Conservation (phyloP, 345 rosid species). For the Trapa bicornis region DNA sequence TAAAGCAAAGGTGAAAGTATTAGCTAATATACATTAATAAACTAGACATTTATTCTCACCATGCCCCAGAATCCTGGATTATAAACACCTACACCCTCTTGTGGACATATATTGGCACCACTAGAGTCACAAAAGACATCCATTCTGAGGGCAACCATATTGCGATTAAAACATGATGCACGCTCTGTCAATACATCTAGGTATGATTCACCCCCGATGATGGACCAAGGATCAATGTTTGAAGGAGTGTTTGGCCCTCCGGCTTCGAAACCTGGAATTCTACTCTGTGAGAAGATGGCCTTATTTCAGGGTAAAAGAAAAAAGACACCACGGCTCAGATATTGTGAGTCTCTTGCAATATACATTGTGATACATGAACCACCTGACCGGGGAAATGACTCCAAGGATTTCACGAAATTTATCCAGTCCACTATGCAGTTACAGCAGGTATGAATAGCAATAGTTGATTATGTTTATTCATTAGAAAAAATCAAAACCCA, state of each 20-base stretch:
- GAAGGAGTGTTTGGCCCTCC: slow-evolving; percentile 85
- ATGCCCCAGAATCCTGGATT: slow-evolving; percentile 99
- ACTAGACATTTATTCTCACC: slow-evolving; percentile 34
- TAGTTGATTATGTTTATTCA: too few species aligned
- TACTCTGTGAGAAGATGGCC: not conserved
- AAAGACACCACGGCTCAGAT: not conserved
- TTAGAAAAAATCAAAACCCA: too few species aligned
- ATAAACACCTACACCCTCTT: slow-evolving; percentile 78
- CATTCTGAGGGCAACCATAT: slow-evolving; percentile 74
- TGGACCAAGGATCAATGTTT: slow-evolving; percentile 82
- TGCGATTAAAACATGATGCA: slow-evolving; percentile 75
- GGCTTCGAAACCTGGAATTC: slow-evolving; percentile 78
- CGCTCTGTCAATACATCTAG: slow-evolving; percentile 71
- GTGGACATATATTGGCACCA: slow-evolving; percentile 46
- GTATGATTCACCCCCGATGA: slow-evolving; percentile 54
- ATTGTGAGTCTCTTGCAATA: not conserved
- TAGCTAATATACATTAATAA: not conserved
- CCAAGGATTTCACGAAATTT: not conserved
- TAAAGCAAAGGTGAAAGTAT: not conserved
- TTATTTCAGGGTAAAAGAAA: not conserved
- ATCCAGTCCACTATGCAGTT: not conserved
- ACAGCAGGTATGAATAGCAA: not conserved
- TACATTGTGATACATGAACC: not conserved
- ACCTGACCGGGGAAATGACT: not conserved
- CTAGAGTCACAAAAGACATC: slow-evolving; percentile 68